phyloP scores from a whole-genome alignment of 495 filamentous ascomycete genomes.

The Terfezia claveryi region DNA sequence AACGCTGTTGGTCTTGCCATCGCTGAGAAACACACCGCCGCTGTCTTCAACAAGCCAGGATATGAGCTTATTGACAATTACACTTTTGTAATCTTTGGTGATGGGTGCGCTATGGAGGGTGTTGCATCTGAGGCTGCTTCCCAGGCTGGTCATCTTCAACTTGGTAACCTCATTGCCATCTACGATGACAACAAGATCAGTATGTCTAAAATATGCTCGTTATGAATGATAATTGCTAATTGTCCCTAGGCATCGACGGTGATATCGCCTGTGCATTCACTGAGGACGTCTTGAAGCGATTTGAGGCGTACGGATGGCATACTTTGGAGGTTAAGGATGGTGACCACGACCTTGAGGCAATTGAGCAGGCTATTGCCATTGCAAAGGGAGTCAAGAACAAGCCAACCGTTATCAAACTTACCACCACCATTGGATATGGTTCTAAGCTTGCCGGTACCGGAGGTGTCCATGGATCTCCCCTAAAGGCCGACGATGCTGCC shows the following conservation, averaged over 20 bases:
- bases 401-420: constrained; percentile 90
- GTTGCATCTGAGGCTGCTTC: constrained; percentile 84
- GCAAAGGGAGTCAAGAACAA: constrained; percentile 79
- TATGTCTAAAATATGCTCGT: constrained; percentile 20
- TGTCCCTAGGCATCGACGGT: constrained; percentile 38
- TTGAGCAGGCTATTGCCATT: constrained; percentile 71
- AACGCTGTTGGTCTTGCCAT: constrained; percentile 95
- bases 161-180: constrained; percentile 89
- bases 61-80: constrained; percentile 85
- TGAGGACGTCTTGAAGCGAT: constrained; percentile 87
- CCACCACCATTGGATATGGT: constrained; percentile 93
- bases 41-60: constrained; percentile 89
- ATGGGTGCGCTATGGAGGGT: constrained; percentile 98
- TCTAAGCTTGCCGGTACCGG: constrained; percentile 83
- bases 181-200: constrained; percentile 97
- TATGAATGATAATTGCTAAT: neutral
- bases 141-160: constrained; percentile 81
- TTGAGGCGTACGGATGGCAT: constrained; percentile 98
- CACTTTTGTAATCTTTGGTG: constrained; percentile 90
- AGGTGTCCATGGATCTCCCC: constrained; percentile 83
- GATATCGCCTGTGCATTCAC: constrained; percentile 91
- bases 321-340: constrained; percentile 66
- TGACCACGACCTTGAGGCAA: constrained; percentile 69
- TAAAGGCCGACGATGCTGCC: constrained; percentile 84
- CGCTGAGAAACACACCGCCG: constrained; percentile 75